Evolutionary conservation across 768 basidiomycete species (phyloP).

Genomic region (Tephrocybe sp.): DNA sequence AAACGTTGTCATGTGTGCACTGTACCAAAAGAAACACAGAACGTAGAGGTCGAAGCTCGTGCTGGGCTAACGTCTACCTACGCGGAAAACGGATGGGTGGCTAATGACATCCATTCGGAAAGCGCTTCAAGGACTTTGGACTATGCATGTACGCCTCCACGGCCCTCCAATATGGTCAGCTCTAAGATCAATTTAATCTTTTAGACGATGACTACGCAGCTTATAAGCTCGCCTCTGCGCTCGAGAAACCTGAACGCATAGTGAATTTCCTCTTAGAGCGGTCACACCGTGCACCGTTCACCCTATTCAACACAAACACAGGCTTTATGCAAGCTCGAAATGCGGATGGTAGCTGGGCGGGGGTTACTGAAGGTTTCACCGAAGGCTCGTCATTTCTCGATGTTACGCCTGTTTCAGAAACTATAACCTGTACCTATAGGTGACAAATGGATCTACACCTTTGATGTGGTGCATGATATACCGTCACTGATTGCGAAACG

Average conservation of each 20-base stretch:
- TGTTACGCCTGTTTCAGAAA: neutral
- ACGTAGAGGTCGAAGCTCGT: slow-evolving; percentile 77
- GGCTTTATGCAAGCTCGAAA: slow-evolving; percentile 85
- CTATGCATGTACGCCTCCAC: slow-evolving; percentile 65
- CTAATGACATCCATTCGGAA: slow-evolving; percentile 75
- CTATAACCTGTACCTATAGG: slow-evolving; percentile 23
- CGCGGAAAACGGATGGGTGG: slow-evolving; percentile 66
- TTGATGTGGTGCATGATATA: slow-evolving; percentile 76
- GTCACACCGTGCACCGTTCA: slow-evolving; percentile 53
- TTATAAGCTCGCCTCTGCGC: slow-evolving; percentile 53
- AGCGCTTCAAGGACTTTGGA: slow-evolving; percentile 76
- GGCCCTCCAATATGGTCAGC: neutral
- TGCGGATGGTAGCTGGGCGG: slow-evolving; percentile 68
- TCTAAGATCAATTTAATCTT: neutral
- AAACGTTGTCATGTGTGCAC: neutral
- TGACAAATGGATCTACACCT: slow-evolving; percentile 66
- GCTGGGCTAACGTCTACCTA: slow-evolving; percentile 77
- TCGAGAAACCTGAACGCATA: slow-evolving; percentile 50
- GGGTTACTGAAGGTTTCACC: slow-evolving; percentile 72
- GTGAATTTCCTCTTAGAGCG: slow-evolving; percentile 49
- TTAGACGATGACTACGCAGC: slow-evolving; percentile 79
- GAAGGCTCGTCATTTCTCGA: slow-evolving; percentile 46
- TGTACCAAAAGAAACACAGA: slow-evolving; percentile 29
- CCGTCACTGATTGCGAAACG: slow-evolving; percentile 56
- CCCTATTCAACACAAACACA: slow-evolving; percentile 63